phyloP scores from a whole-genome alignment of 1,284 basidiomycete genomes.

The Malassezia dermatis region DNA sequence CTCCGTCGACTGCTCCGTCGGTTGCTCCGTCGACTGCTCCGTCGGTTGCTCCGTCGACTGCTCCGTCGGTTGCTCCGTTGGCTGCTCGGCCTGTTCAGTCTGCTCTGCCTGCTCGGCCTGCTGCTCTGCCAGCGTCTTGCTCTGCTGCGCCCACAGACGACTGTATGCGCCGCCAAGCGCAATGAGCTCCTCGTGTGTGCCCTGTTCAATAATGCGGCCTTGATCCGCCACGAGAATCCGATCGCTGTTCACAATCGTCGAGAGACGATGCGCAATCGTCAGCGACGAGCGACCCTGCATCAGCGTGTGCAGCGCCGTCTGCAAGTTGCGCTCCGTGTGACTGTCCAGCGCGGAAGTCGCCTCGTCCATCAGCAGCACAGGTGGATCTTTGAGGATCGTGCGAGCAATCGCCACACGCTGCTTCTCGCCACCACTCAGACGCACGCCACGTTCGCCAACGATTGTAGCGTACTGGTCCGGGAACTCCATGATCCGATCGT shows the following conservation, averaged over 20 bases:
- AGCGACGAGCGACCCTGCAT: slow-evolving; percentile 43
- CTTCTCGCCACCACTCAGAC: slow-evolving; percentile 60
- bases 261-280: slow-evolving; percentile 46
- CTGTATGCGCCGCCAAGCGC: slow-evolving; percentile 29
- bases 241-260: slow-evolving; percentile 46
- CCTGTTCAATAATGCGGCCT: slow-evolving; percentile 33
- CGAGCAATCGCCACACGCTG: slow-evolving; percentile 76
- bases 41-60: not conserved
- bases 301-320: slow-evolving; percentile 37
- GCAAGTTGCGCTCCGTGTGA: slow-evolving; percentile 40
- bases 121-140: slow-evolving; percentile 44
- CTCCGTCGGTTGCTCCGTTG: not conserved
- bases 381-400: slow-evolving; percentile 73
- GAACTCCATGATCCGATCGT: slow-evolving; percentile 52
- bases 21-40: not conserved
- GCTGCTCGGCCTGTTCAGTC: not conserved
- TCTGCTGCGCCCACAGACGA: slow-evolving; percentile 43
- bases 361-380: slow-evolving; percentile 70
- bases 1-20: not conserved
- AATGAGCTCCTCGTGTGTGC: slow-evolving; percentile 41
- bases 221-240: slow-evolving; percentile 37
- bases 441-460: slow-evolving; percentile 70
- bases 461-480: slow-evolving; percentile 66
- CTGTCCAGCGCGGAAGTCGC: slow-evolving; percentile 55
- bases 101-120: slow-evolving; percentile 18